Base-by-base conservation (phyloP, 2,329 filamentous ascomycete genomes). In the Calonectria henricotiae region DNA sequence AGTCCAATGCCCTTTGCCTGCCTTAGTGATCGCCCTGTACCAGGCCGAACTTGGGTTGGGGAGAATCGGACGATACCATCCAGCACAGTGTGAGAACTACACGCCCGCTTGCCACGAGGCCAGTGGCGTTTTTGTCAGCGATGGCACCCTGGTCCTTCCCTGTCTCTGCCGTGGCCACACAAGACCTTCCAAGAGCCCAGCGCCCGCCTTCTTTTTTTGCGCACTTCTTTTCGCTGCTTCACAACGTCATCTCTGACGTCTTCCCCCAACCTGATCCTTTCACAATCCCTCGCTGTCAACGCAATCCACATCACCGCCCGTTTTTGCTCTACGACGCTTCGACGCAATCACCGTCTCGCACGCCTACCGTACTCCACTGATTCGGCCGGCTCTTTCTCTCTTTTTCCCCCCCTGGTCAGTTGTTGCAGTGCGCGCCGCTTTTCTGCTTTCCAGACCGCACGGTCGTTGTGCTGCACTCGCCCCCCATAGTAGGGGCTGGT, bases 241-340 rank as follows among this genome's bases (percentile, higher is more conserved):
- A 80, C 82, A 85, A 85, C 83, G 83, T 85, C 83, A 85, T 85
- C 83, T 84, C 83, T 85, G 83, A 85, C 83, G 83, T 85, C 83
- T 85, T 84, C 79, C 77, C 51, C 79, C 76, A 79, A 80, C 78
- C 78, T 80, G 77, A 79, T 78, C 77, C 76, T 81, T 80, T 80
- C 79, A 80, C 78, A 79, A 79, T 79, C 75, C 60, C 74, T 79
- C 79, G 74, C 72, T 76, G 71, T 76, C 78, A 72, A 76, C 76
- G 77, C 79, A 80, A 78, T 79, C 75, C 76, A 75, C 76, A 73
- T 71, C 71, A 77, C 73, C 73, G 74, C 76, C 76, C 72, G 70
- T 74, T 71, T 78, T 71, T 69, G 73, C 60, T 71, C 70, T 68
- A 73, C 70, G 70, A 69, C 51, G 63, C 60, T 62, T 65, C 54